Evolutionary conservation across 169 alveolate species (phyloP).

Genomic region (Plasmodium gonderi): DNA sequence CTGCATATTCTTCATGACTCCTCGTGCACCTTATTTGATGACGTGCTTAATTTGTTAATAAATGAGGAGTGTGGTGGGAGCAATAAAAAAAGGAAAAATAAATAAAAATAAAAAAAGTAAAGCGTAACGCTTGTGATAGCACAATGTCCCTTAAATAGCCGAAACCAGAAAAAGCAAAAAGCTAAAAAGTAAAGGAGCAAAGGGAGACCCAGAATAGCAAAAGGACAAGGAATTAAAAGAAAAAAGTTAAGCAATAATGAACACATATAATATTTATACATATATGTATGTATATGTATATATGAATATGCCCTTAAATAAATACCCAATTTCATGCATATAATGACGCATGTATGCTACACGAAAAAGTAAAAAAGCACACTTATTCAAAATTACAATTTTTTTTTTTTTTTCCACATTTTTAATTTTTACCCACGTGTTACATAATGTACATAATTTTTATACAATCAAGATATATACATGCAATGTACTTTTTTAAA

Average conservation of each 20-base stretch:
- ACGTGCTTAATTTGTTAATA: neutral
- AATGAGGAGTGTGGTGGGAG: too few species aligned
- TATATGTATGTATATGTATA: neutral
- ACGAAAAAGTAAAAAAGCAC: neutral
- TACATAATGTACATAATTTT: neutral
- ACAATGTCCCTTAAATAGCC: neutral
- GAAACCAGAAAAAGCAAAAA: neutral
- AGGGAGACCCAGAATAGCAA: neutral
- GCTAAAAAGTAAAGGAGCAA: neutral
- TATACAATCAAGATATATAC: neutral
- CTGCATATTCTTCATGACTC: neutral
- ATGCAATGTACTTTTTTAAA: neutral
- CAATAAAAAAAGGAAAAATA: neutral
- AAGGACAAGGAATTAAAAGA: neutral
- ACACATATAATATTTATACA: neutral
- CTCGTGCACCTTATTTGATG: neutral
- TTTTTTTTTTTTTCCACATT: neutral
- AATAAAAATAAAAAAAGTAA: too few species aligned
- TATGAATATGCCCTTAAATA: neutral
- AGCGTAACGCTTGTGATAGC: neutral
- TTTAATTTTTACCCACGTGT: neutral
- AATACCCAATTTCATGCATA: neutral
- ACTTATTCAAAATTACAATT: neutral
- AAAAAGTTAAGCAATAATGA: neutral
- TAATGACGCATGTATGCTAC: too few species aligned